phyloP scores from a whole-genome alignment of 1,284 basidiomycete species.

The Austroboletus niveus region DNA sequence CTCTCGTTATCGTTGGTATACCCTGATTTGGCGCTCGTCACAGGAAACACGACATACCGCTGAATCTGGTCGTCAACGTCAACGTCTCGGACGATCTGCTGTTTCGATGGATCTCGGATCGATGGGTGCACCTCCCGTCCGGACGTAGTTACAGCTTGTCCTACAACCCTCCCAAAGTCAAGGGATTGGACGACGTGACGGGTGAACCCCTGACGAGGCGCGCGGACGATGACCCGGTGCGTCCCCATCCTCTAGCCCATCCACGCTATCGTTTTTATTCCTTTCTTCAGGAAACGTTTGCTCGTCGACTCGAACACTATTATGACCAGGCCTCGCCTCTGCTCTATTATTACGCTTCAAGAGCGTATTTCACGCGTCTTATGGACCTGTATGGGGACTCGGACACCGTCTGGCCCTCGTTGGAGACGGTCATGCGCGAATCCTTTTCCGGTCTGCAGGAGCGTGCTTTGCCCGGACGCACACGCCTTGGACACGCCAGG shows the following conservation, averaged over 20 bases:
- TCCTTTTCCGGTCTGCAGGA: conserved; percentile 17
- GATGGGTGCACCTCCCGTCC: conserved; percentile 90
- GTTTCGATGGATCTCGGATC: conserved; percentile 82
- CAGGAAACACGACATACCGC: conserved; percentile 56
- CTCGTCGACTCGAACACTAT: conserved; percentile 77
- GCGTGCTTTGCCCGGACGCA: conserved; percentile 10
- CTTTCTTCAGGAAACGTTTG: conserved; percentile 71
- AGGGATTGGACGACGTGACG: conserved; percentile 88
- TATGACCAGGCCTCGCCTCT: conserved; percentile 85
- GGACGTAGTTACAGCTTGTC: conserved; percentile 91
- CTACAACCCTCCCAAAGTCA: conserved; percentile 84
- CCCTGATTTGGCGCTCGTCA: too few species aligned
- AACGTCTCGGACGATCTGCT: conserved; percentile 90
- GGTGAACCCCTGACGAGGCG: conserved; percentile 89
- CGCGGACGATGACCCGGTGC: conserved; percentile 88
- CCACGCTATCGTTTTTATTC: too few species aligned
- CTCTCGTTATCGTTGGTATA: neutral
- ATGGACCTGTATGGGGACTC: conserved; percentile 26
- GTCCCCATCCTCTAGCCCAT: conserved; percentile 25
- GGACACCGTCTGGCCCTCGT: conserved; percentile 22
- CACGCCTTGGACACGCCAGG: conserved; percentile 19
- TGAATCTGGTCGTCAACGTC: conserved; percentile 87
- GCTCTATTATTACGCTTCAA: conserved; percentile 67
- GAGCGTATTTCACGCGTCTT: conserved; percentile 29
- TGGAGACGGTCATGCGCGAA: conserved; percentile 20